Conservation (phyloP, 257 asterid species). For the Ilex aquifolium region DNA sequence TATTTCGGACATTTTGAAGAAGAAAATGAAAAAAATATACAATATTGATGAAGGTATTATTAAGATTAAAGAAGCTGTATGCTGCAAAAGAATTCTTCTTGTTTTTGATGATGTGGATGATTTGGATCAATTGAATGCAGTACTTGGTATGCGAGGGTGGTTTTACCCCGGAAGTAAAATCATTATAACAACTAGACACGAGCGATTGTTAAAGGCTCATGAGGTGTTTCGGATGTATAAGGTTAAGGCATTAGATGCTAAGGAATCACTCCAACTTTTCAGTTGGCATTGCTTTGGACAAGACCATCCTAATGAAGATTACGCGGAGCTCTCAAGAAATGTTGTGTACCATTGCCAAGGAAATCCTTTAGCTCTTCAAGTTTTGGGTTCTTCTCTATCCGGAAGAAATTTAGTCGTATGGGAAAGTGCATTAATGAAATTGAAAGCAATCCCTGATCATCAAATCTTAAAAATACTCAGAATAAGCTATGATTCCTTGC, state of each 20-base stretch:
- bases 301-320: neutral
- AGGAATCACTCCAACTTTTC: constrained; percentile 1
- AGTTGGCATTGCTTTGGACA: constrained; percentile 2
- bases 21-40: constrained; percentile 3
- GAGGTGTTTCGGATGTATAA: neutral
- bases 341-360: constrained; percentile 1
- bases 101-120: constrained; percentile 26
- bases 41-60: constrained; percentile 17
- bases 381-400: neutral
- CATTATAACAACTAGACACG: constrained; percentile 1
- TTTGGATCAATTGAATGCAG: constrained; percentile 13
- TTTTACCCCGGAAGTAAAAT: neutral
- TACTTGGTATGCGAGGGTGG: constrained; percentile 10
- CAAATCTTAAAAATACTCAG: neutral
- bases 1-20: constrained; percentile 9
- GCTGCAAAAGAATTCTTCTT: constrained; percentile 11
- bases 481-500: neutral
- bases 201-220: neutral
- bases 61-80: constrained; percentile 12
- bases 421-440: neutral
- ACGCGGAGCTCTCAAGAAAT: neutral
- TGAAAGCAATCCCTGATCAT: constrained; percentile 1
- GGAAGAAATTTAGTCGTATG: no score
- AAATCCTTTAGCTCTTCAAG: constrained; percentile 1
- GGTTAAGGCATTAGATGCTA: neutral